Percentiles rank a stretch among this genome's conserved stretches.
Conservation (phyloP, 441 rosid species). For the Erodium chrysanthum region DNA sequence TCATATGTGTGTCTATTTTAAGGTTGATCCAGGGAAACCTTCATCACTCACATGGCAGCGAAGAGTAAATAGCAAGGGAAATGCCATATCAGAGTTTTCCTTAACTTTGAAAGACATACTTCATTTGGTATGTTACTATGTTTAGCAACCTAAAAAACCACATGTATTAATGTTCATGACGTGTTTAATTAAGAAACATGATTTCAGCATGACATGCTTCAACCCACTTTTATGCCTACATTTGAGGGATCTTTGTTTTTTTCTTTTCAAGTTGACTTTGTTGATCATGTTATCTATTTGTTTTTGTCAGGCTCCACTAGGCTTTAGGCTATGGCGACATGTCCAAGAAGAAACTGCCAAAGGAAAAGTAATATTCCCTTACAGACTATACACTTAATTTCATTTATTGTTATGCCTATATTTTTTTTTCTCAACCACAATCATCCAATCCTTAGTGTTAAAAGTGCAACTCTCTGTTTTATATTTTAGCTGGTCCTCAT, state of each 20-base stretch:
- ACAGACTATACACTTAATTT: not conserved
- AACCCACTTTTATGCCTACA: not conserved
- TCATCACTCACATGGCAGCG: conserved; percentile 76
- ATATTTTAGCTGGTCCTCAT: conserved; percentile 36
- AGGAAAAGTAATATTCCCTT: conserved; percentile 44
- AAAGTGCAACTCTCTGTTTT: conserved; percentile 13
- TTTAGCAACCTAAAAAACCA: not conserved
- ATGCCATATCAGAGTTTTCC: conserved; percentile 34
- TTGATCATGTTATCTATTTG: conserved; percentile 2
- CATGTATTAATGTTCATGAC: too few species aligned
- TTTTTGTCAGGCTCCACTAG: conserved; percentile 62
- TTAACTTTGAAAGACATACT: conserved; percentile 48
- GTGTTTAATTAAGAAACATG: not conserved
- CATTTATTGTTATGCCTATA: not conserved
- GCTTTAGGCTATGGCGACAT: conserved; percentile 53
- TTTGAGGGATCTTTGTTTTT: not conserved
- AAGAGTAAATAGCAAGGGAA: conserved; percentile 33
- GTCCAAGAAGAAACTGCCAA: conserved; percentile 46
- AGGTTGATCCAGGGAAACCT: conserved; percentile 66
- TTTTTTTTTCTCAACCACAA: not conserved
- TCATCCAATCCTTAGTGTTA: not conserved
- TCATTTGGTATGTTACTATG: conserved; percentile 40
- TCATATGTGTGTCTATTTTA: conserved; percentile 17
- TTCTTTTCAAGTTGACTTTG: not conserved
- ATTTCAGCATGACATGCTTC: not conserved